These are phyloP conservation scores for Haberlea rhodopensis DNA, from an alignment of 257 asterid species.

Conservation along the genomic window DNA sequence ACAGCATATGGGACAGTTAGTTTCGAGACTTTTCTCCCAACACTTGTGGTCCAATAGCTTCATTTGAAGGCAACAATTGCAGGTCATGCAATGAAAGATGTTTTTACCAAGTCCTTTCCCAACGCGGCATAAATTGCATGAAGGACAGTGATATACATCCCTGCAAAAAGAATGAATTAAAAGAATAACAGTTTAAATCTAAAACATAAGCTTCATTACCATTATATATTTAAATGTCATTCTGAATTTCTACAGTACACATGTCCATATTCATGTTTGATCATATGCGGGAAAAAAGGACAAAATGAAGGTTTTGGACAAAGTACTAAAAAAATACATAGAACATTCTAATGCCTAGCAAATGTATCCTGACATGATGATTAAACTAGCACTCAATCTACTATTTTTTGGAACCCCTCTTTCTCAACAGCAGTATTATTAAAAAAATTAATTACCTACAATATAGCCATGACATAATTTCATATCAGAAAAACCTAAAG, in stretches of 20 bases:
- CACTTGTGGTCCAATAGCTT: conserved; percentile 83
- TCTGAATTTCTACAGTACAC: background rate
- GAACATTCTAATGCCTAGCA: background rate
- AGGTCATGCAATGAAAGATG: conserved; percentile 93
- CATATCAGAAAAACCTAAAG: background rate
- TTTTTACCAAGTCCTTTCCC: conserved; percentile 93
- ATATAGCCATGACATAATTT: background rate
- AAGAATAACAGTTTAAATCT: conserved; percentile 8
- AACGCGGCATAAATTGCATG: conserved; percentile 92
- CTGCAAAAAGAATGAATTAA: conserved; percentile 38
- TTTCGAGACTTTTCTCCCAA: conserved; percentile 94
- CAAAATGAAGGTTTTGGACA: background rate
- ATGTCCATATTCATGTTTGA: background rate
- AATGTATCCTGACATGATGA: too few species aligned
- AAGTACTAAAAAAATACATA: too few species aligned
- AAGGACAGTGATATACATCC: conserved; percentile 93
- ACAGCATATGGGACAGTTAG: conserved; percentile 94
- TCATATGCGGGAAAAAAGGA: too few species aligned
- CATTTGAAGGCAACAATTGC: conserved; percentile 88
- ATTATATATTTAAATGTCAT: background rate
- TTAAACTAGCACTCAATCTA: too few species aligned
- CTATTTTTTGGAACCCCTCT: too few species aligned
- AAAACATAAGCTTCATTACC: background rate
- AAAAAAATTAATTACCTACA: background rate
- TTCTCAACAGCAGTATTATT: too few species aligned